Evolutionary conservation across 2,329 filamentous ascomycete genomes (phyloP), one percentile per base, ranked within the genome.

Genomic region (Fusarium begoniae): DNA sequence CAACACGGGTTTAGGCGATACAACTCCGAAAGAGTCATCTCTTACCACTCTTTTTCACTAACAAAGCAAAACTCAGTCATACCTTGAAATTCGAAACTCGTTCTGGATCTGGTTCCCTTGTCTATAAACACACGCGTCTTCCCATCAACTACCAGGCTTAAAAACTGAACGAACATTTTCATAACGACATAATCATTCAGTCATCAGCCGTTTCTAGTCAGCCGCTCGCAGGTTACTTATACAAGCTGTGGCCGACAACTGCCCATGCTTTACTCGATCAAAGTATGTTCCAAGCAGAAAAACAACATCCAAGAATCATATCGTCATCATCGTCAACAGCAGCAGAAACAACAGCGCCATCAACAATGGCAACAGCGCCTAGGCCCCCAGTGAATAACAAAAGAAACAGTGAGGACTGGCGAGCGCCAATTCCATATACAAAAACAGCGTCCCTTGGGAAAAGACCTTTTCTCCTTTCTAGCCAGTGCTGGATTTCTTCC

Each of bases 131-230:
- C 63, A 55, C 59, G 43, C 62, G 44, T 69, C 61, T 63, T 53
- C 54, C 70, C 59, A 40, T 47, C 50, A 53, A 44, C 58, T 60
- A 63, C 64, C 50, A 54, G 71, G 24, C 54, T 65, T 63, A 57
- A 57, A 67, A 62, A 61, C 51, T 56, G 59, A 54, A 64, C 72
- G 69, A 72, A 64, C 67, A 75, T 67, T 72, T 70, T 77, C 77
- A 71, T 78, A 75, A 70, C 72, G 69, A 70, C 75, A 79, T 79
- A 73, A 77, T 79, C 77, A 78, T 79, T 78, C 73, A 79, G 75
- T 79, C 77, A 77, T 79, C 77, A 78, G 78, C 63, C 77, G 72
- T 75, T 78, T 70, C 75, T 67, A 67, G 58, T 69, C 74, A 76
- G 63, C 72, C 72, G 71, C 76, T 76, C 72, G 72, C 67, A 69